These are phyloP conservation scores for Penicillium sp. DNA, from an alignment of 2,329 filamentous ascomycete species.

Conservation along the genomic window DNA sequence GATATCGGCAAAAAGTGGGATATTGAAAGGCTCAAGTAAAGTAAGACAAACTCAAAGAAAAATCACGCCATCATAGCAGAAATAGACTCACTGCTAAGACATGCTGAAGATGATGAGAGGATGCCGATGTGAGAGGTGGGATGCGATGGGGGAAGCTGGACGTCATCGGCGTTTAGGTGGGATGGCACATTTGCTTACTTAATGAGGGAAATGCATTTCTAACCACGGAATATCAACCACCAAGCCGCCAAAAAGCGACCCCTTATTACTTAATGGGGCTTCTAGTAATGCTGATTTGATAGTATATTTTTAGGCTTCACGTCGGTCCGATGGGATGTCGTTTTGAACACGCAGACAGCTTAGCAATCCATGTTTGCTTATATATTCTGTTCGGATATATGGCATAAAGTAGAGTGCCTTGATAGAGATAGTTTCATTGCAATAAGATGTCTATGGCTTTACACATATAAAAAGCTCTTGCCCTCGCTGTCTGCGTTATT, in stretches of 20 bases:
- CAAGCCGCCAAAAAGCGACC: no score
- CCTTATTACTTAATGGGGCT: no score
- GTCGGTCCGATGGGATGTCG: constrained; percentile 10
- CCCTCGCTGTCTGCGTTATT: background rate
- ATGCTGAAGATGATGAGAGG: no score
- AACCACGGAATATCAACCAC: no score
- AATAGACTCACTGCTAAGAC: no score
- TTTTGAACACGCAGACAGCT: background rate
- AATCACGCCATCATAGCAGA: background rate
- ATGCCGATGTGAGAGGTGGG: no score
- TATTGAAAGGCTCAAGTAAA: background rate
- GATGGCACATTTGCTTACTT: background rate
- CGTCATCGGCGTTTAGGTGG: background rate
- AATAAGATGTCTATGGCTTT: background rate
- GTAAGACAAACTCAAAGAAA: background rate
- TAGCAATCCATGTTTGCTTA: background rate
- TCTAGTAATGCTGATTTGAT: no score
- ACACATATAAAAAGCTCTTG: background rate
- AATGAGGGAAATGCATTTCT: background rate
- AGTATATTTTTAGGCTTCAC: no score
- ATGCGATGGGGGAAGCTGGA: no score
- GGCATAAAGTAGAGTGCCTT: no score
- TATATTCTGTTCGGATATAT: background rate
- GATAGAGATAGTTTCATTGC: no score
- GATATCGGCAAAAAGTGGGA: background rate